These are phyloP conservation scores for Nigrospora sphaerica DNA, from an alignment of 2,329 filamentous ascomycete genomes.

Conservation along the genomic window DNA sequence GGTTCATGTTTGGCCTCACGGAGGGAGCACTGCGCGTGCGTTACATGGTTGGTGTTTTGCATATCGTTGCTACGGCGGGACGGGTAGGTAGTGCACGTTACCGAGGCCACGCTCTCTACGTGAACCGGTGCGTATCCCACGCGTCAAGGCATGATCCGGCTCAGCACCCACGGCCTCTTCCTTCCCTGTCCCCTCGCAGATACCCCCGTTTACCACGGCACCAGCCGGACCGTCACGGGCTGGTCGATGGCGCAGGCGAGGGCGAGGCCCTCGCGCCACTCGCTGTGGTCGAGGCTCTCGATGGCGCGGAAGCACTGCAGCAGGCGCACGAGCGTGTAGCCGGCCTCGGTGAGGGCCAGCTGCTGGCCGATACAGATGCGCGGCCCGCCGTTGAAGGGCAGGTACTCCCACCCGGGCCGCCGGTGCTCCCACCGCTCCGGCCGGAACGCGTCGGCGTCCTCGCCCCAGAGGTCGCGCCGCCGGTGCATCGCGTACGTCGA, in stretches of 20 bases:
- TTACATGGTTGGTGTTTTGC: too few species aligned
- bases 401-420: conserved; percentile 40
- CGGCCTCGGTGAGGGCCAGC: conserved; percentile 50
- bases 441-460: conserved; percentile 10
- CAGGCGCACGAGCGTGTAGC: conserved; percentile 24
- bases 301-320: conserved; percentile 1
- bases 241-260: conserved; percentile 1
- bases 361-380: conserved; percentile 50
- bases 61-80: too few species aligned
- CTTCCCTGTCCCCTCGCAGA: too few species aligned
- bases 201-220: background rate
- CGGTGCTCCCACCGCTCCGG: conserved; percentile 18
- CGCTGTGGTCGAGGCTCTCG: background rate
- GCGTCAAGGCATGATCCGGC: too few species aligned
- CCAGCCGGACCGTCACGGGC: conserved; percentile 1
- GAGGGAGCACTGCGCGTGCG: too few species aligned
- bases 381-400: conserved; percentile 50
- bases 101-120: too few species aligned
- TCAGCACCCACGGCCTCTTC: too few species aligned
- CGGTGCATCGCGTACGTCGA: conserved; percentile 6
- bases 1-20: too few species aligned
- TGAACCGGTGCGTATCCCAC: too few species aligned
- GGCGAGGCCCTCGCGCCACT: conserved; percentile 1
- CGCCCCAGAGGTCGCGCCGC: conserved; percentile 12
- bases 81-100: too few species aligned